Evolutionary conservation across 2,329 filamentous ascomycete species (phyloP), one percentile per base, ranked within the genome.

Genomic region (Nemania sp.): DNA sequence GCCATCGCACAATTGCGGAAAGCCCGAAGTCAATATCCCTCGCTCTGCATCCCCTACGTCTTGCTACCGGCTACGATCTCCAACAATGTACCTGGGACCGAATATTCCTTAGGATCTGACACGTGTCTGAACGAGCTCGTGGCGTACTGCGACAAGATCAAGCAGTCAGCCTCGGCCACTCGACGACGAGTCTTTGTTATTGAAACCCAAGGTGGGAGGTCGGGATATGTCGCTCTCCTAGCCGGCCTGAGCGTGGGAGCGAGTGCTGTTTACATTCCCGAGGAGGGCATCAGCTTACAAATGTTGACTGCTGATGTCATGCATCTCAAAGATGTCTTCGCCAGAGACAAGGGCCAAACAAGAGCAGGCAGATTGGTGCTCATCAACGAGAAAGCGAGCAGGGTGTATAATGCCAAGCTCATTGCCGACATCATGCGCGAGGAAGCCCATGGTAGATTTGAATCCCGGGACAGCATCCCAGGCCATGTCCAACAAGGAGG

Each of bases 11-110:
- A 98, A 76, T 83, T 99, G 62, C 89, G 93, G 68, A 87, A 91
- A 78, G 92, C 90, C 13, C 84, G 92, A 57, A 83, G 87, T 37
- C 78, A 91, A 63, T 97, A 90, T 77, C 87, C 91, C 11, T 89
- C 90, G 1, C 90, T 99, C 73, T 92, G 91, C 76, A 97, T 99
- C 65, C 95, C 95, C 18, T 91, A 98, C 83, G 85, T 90, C 54
- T 84, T 97, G 43, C 83, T 99, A 25, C 95, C 95, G 0, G 95
- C 95, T n/a, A 99, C 95, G 10, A 94, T 99, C 69, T 97, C 92
- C 67, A 99, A 99, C 83, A 99, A 99, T 75, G 95, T 99, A 4
- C 95, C 95, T 0, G 95, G 95, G 40, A 97, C 94, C 0, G 95
- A 99, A 77, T 98, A 97, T 80, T 97, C 92, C 1, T 86, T 99